These are phyloP conservation scores for Carex arenaria DNA, from an alignment of 202 grass and related monocot species.

Conservation along the genomic window DNA sequence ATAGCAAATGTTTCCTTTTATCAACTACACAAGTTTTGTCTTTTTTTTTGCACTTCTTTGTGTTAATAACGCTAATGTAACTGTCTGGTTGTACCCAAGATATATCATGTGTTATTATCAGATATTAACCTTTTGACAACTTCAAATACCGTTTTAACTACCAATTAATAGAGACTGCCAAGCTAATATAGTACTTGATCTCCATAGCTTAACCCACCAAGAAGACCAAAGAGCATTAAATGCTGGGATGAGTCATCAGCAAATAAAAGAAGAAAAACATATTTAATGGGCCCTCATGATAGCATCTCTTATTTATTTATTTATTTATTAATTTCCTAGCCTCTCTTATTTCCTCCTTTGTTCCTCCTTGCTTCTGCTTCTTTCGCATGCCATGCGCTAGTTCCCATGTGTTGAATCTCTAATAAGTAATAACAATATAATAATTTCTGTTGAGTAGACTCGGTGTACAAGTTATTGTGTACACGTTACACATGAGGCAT, in stretches of 20 bases:
- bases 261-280: not conserved
- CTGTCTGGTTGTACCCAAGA: not conserved
- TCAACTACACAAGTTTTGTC: not conserved
- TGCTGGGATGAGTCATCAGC: not conserved
- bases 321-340: not conserved
- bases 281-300: not conserved
- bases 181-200: not conserved
- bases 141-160: not conserved
- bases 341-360: not conserved
- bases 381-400: constrained; percentile 14
- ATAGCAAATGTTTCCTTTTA: not conserved
- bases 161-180: not conserved
- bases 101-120: not conserved
- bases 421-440: not conserved
- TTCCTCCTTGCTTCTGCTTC: not conserved
- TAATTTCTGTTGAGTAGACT: not conserved
- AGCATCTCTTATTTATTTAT: not conserved
- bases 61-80: not conserved
- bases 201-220: not conserved
- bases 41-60: not conserved
- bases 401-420: constrained; percentile 25
- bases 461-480: not conserved
- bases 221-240: constrained; percentile 5
- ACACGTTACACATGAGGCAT: not conserved
- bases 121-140: not conserved